These are phyloP conservation scores for Cryptococcus maquisensis DNA, from an alignment of 1,284 basidiomycete genomes.

Conservation along the genomic window DNA sequence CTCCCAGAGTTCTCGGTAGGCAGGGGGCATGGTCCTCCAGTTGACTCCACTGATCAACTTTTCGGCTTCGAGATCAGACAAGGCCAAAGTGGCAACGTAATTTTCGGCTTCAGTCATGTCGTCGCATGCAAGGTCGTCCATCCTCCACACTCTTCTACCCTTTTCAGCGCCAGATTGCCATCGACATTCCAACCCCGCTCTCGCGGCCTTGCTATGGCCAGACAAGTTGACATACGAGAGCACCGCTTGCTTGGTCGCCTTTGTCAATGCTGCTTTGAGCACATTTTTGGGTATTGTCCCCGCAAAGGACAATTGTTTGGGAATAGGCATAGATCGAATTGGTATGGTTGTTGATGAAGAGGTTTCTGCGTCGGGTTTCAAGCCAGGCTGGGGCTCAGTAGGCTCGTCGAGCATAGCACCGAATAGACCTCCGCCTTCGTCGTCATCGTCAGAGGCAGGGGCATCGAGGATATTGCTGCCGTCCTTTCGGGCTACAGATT, in stretches of 20 bases:
- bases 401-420: conserved; percentile 70
- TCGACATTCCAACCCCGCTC: conserved; percentile 64
- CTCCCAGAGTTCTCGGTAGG: conserved; percentile 88
- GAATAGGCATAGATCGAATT: conserved; percentile 70
- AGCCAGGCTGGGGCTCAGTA: conserved; percentile 45
- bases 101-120: conserved; percentile 79
- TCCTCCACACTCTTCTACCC: conserved; percentile 63
- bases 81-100: conserved; percentile 79
- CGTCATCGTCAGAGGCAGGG: conserved; percentile 29
- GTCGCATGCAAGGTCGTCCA: conserved; percentile 80
- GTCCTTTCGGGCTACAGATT: neutral
- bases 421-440: conserved; percentile 64
- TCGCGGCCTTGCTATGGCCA: conserved; percentile 63
- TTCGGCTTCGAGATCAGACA: conserved; percentile 66
- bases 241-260: conserved; percentile 66
- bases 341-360: conserved; percentile 53
- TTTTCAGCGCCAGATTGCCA: conserved; percentile 59
- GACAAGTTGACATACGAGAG: conserved; percentile 65
- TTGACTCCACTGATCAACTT: conserved; percentile 31
- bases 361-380: conserved; percentile 48
- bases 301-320: conserved; percentile 66
- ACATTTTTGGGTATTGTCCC: conserved; percentile 36
- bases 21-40: conserved; percentile 64
- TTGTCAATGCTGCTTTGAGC: conserved; percentile 28
- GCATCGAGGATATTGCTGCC: neutral